Evolutionary conservation across 352 stramenopile species (phyloP).

Genomic region (Phytopythium litorale): DNA sequence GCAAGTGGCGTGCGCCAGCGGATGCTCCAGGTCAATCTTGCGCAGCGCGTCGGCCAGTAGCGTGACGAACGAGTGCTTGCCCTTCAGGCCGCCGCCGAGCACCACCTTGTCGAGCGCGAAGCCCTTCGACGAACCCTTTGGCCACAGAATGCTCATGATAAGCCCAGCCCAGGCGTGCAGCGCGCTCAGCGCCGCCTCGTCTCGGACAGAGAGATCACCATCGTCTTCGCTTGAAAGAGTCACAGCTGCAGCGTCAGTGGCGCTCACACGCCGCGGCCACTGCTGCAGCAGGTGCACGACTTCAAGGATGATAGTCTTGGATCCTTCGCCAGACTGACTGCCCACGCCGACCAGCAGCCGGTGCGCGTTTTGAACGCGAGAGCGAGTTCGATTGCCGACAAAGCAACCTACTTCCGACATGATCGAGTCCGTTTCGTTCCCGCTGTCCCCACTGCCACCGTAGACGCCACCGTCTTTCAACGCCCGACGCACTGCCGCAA

Average conservation of each 20-base stretch:
- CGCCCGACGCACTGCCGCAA: conserved; percentile 44
- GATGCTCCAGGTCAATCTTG: conserved; percentile 75
- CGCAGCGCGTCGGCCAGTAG: conserved; percentile 71
- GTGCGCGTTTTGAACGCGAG: conserved; percentile 65
- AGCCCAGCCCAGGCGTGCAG: conserved; percentile 81
- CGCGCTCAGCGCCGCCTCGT: conserved; percentile 68
- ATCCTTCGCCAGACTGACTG: conserved; percentile 69
- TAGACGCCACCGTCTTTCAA: conserved; percentile 55
- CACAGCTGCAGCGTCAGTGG: not conserved
- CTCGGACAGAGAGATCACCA: conserved; percentile 40
- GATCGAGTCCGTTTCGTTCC: conserved; percentile 26
- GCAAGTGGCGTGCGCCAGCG: conserved; percentile 68
- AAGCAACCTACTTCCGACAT: conserved; percentile 28
- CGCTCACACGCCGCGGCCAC: conserved; percentile 36
- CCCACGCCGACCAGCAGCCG: conserved; percentile 62
- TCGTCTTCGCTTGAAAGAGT: conserved; percentile 10
- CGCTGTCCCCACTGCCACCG: conserved; percentile 24
- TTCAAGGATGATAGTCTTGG: conserved; percentile 72
- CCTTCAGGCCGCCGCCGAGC: conserved; percentile 53
- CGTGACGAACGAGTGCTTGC: conserved; percentile 75
- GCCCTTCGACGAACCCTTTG: conserved; percentile 66
- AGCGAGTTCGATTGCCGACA: conserved; percentile 37
- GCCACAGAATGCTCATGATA: conserved; percentile 88
- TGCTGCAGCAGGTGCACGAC: conserved; percentile 65
- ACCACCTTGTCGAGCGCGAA: conserved; percentile 83